A percentile compares a stretch with the other conserved stretches of the same genome.
Conservation (phyloP, 2,329 filamentous ascomycete genomes). For the Dothistroma pini region DNA sequence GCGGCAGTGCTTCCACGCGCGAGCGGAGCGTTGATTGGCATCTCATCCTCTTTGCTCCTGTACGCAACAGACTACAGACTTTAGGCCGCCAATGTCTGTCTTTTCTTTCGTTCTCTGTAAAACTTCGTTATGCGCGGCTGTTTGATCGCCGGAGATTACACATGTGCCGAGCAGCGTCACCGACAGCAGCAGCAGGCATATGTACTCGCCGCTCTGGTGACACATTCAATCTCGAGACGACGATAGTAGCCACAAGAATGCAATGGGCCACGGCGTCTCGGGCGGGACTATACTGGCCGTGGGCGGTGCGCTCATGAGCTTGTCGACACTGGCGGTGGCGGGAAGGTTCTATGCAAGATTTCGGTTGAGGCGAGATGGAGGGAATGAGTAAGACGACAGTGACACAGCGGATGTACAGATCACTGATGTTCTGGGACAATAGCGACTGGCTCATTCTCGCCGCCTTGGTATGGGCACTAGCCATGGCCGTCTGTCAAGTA, state of each 20-base stretch:
- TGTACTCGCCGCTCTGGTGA: background rate
- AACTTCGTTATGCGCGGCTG: too few species aligned
- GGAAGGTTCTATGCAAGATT: conserved; percentile 5
- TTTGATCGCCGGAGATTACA: too few species aligned
- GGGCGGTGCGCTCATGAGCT: background rate
- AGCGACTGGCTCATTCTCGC: conserved; percentile 7
- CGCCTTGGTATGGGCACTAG: conserved; percentile 4
- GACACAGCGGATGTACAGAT: background rate
- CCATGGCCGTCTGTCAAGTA: background rate
- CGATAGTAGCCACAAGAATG: background rate
- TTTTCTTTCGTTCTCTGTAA: too few species aligned
- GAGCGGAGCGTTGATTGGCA: too few species aligned
- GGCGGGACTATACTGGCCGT: background rate
- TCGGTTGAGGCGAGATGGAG: background rate
- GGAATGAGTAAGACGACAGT: conserved; percentile 4
- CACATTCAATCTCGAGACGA: background rate
- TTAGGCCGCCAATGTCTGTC: too few species aligned
- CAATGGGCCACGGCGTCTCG: background rate
- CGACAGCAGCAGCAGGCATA: background rate
- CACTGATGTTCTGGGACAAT: background rate
- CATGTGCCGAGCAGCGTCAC: too few species aligned
- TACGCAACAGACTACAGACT: too few species aligned
- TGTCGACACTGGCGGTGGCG: background rate
- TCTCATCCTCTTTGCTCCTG: too few species aligned
- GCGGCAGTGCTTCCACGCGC: too few species aligned